Percentiles rank a stretch among this genome's conserved stretches.
Conservation (phyloP, 2,329 filamentous ascomycete species). For the Beauveria australis region DNA sequence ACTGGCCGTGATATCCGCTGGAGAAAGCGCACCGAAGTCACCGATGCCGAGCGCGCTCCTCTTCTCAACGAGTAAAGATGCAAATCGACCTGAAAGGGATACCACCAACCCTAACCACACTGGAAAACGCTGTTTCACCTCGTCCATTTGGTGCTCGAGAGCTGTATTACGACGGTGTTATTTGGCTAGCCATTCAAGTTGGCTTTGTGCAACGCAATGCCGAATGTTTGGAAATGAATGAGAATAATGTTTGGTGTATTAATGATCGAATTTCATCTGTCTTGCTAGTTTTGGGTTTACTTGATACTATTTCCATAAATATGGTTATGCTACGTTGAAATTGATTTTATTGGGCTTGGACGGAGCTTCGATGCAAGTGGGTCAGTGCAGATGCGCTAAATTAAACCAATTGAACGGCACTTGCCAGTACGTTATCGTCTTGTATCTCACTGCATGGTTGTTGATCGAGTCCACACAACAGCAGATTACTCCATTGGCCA, state of each 20-base stretch:
- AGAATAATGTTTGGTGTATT: not conserved
- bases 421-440: not conserved
- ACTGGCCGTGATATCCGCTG: constrained; percentile 50
- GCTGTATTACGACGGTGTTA: not conserved
- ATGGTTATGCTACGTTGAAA: not conserved
- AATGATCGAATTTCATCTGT: not conserved
- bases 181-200: not conserved
- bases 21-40: constrained; percentile 28
- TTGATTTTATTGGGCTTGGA: not conserved
- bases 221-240: not conserved
- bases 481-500: no score
- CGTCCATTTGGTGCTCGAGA: not conserved
- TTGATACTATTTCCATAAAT: not conserved
- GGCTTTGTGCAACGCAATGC: not conserved
- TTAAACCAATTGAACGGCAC: not conserved
- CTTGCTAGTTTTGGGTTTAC: not conserved
- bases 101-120: not conserved
- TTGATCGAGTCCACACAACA: no score
- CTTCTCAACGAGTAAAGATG: constrained; percentile 37
- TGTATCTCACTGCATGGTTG: not conserved
- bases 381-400: not conserved
- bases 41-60: constrained; percentile 53
- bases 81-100: not conserved
- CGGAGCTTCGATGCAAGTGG: not conserved
- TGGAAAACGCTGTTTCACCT: not conserved